Base-by-base conservation (phyloP, 2,329 filamentous ascomycete genomes). In the Chrysoporthe austroafricana region DNA sequence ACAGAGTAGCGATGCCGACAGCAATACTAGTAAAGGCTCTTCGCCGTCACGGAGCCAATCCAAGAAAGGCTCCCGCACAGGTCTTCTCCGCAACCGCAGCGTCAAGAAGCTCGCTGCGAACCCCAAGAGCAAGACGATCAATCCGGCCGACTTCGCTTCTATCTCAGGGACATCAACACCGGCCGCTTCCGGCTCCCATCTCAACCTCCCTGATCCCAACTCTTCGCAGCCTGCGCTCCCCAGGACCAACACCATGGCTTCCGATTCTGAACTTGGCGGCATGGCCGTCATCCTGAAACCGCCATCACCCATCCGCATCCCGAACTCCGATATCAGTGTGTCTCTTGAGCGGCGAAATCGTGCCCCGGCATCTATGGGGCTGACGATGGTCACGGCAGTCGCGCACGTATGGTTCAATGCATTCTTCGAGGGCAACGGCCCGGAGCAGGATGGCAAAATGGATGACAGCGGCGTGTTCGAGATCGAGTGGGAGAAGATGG, bases 371-470 rank as follows among this genome's bases (percentile, higher is more conserved):
- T 88, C 87, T 11, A 90, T 96, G 78, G 91, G 93, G 0, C 87
- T 93, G 72, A 94, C 93, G 0, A 93, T 98, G 89, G 93, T 97
- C 3, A 97, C 95, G 0, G 90, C 94, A 0, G 90, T 98, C 11
- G 94, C 94, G 0, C 95, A 98, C 74, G 92, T 97, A 18, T 99
- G 96, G 96, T 97, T 97, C 83, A 99, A 99, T 75, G 84, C 90
- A 1, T 98, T 90, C 79, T 98, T 98, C 74, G 96, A 98, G 79
- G 94, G 94, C 57, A 82, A 87, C 26, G 91, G 91, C 0, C 89
- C 91, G 0, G 91, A 94, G 74, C 84, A 89, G 54, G 78, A 81
- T 39, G 92, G 91, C 34, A 80, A 83, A 18, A 84, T 92, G 0
- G 85, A 91, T 61, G 85, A 90, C 56, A 91, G 86, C 11, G 95